phyloP scores from a whole-genome alignment of 495 filamentous ascomycete species.

The Aspergillus affinis region DNA sequence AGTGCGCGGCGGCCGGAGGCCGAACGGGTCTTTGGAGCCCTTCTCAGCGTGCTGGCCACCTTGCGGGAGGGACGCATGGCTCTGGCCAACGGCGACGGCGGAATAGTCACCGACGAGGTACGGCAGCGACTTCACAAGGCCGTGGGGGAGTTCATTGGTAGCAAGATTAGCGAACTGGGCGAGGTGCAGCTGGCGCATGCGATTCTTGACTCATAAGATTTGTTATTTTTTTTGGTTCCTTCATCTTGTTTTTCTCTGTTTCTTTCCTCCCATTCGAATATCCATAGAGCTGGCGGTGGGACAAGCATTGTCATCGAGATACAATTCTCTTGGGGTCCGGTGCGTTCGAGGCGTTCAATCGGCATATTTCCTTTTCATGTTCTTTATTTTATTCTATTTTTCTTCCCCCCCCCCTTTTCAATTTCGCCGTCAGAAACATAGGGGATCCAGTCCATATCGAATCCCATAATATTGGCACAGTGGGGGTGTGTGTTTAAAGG shows the following conservation, averaged over 20 bases:
- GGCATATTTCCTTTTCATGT: not conserved
- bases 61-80: slow-evolving; percentile 39
- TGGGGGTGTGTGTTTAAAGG: not conserved
- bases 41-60: slow-evolving; percentile 58
- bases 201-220: slow-evolving; percentile 26
- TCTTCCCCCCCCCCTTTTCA: too few species aligned
- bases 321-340: not conserved
- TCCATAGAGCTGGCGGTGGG: slow-evolving; percentile 1
- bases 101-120: slow-evolving; percentile 50
- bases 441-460: not conserved
- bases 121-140: slow-evolving; percentile 56
- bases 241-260: not conserved
- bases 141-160: slow-evolving; percentile 58
- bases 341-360: not conserved
- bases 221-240: slow-evolving; percentile 6
- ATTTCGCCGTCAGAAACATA: not conserved
- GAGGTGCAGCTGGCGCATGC: slow-evolving; percentile 40
- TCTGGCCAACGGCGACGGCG: slow-evolving; percentile 44
- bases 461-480: not conserved
- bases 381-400: not conserved
- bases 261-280: slow-evolving; percentile 1
- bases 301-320: not conserved
- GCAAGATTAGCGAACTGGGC: slow-evolving; percentile 51
- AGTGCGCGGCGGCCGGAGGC: slow-evolving; percentile 53
- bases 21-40: slow-evolving; percentile 59